Evolutionary conservation across 1,284 basidiomycete species (phyloP).

Genomic region (Puccinia novopanici): DNA sequence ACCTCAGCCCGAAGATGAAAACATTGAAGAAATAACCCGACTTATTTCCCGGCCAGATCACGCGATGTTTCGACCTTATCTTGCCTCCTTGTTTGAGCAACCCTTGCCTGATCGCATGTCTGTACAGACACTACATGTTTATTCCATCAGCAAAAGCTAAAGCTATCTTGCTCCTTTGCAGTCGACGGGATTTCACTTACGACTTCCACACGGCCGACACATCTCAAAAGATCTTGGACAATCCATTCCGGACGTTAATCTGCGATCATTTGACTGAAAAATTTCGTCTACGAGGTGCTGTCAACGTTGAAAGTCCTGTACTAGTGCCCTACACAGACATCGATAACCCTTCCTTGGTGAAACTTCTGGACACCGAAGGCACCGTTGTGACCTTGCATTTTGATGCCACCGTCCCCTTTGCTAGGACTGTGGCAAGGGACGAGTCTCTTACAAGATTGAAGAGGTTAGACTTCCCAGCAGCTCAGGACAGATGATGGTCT

Average conservation of each 20-base stretch:
- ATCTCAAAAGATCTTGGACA: conserved; percentile 54
- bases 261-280: conserved; percentile 56
- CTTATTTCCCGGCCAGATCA: conserved; percentile 56
- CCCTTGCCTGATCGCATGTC: conserved; percentile 57
- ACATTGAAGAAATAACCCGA: conserved; percentile 59
- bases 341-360: conserved; percentile 55
- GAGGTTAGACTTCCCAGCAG: conserved; percentile 16
- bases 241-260: conserved; percentile 57
- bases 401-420: conserved; percentile 57
- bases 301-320: conserved; percentile 58
- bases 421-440: conserved; percentile 57
- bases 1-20: conserved; percentile 60
- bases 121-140: neutral
- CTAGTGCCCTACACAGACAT: conserved; percentile 57
- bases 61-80: conserved; percentile 48
- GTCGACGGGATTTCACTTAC: conserved; percentile 59
- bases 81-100: conserved; percentile 58
- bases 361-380: conserved; percentile 59
- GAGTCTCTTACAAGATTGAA: conserved; percentile 51
- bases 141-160: conserved; percentile 46
- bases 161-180: conserved; percentile 9
- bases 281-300: conserved; percentile 58
- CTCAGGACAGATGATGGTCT: neutral
- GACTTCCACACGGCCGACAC: conserved; percentile 58
- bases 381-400: conserved; percentile 58